These are phyloP conservation scores for Clonostachys byssicola DNA, from an alignment of 2,329 filamentous ascomycete genomes.

Conservation along the genomic window DNA sequence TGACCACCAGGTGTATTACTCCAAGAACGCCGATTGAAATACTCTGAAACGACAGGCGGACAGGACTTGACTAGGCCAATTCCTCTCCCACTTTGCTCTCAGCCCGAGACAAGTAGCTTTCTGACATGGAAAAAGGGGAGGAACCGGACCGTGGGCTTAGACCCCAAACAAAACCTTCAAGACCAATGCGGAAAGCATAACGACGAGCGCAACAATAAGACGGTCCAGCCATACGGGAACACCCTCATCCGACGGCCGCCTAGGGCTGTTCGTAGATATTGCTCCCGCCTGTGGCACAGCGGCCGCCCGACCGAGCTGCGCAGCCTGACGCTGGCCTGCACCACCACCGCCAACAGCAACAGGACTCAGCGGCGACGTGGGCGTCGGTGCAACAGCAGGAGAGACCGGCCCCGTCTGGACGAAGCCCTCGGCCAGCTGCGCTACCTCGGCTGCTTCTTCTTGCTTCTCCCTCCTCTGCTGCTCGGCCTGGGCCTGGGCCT, in stretches of 20 bases:
- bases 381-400: not conserved
- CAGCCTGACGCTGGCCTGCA: constrained; percentile 7
- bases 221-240: constrained; percentile 77
- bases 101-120: too few species aligned
- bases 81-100: too few species aligned
- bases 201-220: constrained; percentile 68
- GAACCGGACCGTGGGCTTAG: constrained; percentile 1
- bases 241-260: constrained; percentile 29
- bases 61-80: too few species aligned
- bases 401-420: constrained; percentile 38
- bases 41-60: too few species aligned
- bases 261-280: constrained; percentile 3
- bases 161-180: constrained; percentile 43
- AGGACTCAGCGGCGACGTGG: not conserved
- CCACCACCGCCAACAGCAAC: not conserved
- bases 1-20: too few species aligned
- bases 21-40: too few species aligned
- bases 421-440: constrained; percentile 53
- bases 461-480: constrained; percentile 19
- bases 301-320: constrained; percentile 4
- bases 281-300: constrained; percentile 1
- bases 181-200: constrained; percentile 68
- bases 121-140: too few species aligned
- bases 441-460: constrained; percentile 24
- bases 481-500: constrained; percentile 2